These are phyloP conservation scores for Kwoniella bestiolae DNA, from an alignment of 768 basidiomycete species.

Conservation along the genomic window DNA sequence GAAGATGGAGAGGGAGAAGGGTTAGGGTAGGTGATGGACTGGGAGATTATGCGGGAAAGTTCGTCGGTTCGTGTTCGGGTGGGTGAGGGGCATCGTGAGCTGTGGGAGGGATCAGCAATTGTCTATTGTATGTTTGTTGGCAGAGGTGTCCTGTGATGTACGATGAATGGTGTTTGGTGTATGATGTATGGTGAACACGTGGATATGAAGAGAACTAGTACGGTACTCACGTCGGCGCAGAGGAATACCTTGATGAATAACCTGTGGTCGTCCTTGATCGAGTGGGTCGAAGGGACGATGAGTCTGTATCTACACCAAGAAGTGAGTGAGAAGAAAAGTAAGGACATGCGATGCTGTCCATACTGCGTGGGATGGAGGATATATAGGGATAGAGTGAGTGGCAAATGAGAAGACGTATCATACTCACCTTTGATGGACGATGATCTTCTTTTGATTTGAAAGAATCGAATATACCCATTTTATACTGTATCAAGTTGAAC, in stretches of 20 bases:
- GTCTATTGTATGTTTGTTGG: too few species aligned
- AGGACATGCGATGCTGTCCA: too few species aligned
- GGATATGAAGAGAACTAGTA: not conserved
- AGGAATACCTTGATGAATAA: not conserved
- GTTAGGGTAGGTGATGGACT: not conserved
- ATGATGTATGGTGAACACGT: too few species aligned
- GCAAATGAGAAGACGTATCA: not conserved
- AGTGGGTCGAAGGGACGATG: not conserved
- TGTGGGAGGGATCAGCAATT: not conserved
- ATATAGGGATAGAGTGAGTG: not conserved
- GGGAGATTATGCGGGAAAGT: not conserved
- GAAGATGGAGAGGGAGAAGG: not conserved
- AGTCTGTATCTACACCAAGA: not conserved
- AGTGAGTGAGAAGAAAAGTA: not conserved
- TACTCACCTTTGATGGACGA: constrained; percentile 4
- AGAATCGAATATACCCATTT: constrained; percentile 7
- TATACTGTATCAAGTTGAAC: too few species aligned
- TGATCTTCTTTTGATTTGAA: constrained; percentile 2
- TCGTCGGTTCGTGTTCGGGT: constrained; percentile 1
- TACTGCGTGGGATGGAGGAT: too few species aligned
- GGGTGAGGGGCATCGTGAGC: constrained; percentile 4
- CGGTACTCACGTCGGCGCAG: constrained; percentile 7
- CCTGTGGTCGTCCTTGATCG: not conserved
- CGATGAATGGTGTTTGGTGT: too few species aligned
- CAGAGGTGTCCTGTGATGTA: not conserved